phyloP scores from a whole-genome alignment of 306 rosid genomes.

The Trichosanthes cucumerina region DNA sequence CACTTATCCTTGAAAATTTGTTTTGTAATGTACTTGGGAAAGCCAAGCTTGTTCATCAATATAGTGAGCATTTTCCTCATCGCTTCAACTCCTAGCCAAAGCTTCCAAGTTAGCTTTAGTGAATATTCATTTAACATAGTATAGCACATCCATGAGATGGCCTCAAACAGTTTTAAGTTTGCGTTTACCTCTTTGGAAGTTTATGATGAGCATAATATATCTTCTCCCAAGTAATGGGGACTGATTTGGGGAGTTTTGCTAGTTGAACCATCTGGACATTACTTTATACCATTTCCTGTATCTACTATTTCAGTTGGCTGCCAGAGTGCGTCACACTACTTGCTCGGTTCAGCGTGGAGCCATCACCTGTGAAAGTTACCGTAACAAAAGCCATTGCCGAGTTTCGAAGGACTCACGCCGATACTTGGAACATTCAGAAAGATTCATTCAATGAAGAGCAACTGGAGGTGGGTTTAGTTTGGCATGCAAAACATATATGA shows the following conservation, averaged over 20 bases:
- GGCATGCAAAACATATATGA: not conserved
- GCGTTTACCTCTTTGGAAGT: not conserved
- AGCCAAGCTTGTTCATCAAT: not conserved
- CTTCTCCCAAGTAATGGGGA: not conserved
- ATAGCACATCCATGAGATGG: not conserved
- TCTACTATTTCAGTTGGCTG: constrained; percentile 61
- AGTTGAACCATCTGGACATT: not conserved
- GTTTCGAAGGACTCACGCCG: constrained; percentile 97
- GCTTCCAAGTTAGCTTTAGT: not conserved
- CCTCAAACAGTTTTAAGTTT: not conserved
- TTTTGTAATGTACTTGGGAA: not conserved
- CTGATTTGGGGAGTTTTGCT: not conserved
- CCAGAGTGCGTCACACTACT: constrained; percentile 86
- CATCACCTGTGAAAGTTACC: constrained; percentile 80
- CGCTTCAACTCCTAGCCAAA: not conserved
- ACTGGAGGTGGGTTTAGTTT: constrained; percentile 49
- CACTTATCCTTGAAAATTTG: not conserved
- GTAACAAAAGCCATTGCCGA: constrained; percentile 99
- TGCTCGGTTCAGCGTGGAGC: constrained; percentile 86
- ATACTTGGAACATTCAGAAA: constrained; percentile 95
- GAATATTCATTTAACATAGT: not conserved
- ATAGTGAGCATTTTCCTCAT: not conserved
- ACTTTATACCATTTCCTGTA: not conserved
- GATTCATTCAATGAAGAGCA: constrained; percentile 86
- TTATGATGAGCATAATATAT: not conserved